Conservation (phyloP, 2,329 filamentous ascomycete genomes). For the Pochonia chlamydosporia region DNA sequence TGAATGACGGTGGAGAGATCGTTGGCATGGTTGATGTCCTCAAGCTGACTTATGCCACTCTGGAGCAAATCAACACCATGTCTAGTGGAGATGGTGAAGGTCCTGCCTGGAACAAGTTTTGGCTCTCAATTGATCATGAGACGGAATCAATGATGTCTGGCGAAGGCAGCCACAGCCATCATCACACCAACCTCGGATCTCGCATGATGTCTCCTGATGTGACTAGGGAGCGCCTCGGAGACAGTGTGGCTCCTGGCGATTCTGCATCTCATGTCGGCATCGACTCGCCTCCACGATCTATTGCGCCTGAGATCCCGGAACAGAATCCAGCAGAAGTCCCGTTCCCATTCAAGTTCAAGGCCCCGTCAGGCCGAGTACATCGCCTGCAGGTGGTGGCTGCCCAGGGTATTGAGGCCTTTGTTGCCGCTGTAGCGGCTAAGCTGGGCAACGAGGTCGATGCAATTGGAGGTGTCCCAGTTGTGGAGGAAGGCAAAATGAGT, state of each 20-base stretch:
- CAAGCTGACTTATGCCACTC: slow-evolving; percentile 94
- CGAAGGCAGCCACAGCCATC: slow-evolving; percentile 70
- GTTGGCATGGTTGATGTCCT: slow-evolving; percentile 99
- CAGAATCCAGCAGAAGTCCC: slow-evolving; percentile 64
- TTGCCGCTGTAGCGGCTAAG: slow-evolving; percentile 73
- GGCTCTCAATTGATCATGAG: slow-evolving; percentile 91
- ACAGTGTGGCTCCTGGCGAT: slow-evolving; percentile 87
- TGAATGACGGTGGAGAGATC: slow-evolving; percentile 96
- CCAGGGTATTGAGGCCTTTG: slow-evolving; percentile 73
- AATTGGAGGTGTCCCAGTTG: slow-evolving; percentile 73
- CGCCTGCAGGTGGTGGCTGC: slow-evolving; percentile 78
- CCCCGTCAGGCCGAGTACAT: slow-evolving; percentile 89
- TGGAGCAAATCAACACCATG: slow-evolving; percentile 98
- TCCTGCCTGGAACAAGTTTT: slow-evolving; percentile 99
- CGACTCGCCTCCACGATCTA: slow-evolving; percentile 68
- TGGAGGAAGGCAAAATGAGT: slow-evolving; percentile 73
- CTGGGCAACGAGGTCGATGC: slow-evolving; percentile 76
- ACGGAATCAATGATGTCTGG: slow-evolving; percentile 96
- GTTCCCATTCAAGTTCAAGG: slow-evolving; percentile 99
- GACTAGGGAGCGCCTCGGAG: slow-evolving; percentile 62
- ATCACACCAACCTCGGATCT: slow-evolving; percentile 57
- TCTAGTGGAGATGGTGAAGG: slow-evolving; percentile 82
- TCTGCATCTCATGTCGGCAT: slow-evolving; percentile 88
- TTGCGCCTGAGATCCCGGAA: slow-evolving; percentile 45
- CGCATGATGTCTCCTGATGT: slow-evolving; percentile 78